Base-by-base conservation (phyloP, 2,329 filamentous ascomycete genomes). In the Stagonosporopsis cucurbitacearum region DNA sequence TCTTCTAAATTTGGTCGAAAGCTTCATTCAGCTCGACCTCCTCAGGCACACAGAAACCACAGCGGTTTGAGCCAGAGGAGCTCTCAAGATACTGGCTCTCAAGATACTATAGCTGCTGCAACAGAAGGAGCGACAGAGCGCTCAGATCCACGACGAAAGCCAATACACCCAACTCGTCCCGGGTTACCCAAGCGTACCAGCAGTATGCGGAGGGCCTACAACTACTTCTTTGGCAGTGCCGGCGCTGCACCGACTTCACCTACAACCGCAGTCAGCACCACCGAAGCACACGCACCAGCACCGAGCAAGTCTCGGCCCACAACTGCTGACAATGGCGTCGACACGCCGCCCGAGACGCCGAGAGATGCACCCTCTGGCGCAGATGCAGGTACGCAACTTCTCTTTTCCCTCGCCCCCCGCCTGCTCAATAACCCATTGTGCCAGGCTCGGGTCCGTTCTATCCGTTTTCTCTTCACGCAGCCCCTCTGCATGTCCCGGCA, bases 141-240 rank as follows among this genome's bases (percentile, higher is more conserved):
- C 43, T 66, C 71, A 52, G 67, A 72, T 39, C 65, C 69, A 43
- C 58, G 71, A 52, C 71, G 73, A 19, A 70, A 67, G 54, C 74
- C 72, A 28, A 67, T 68, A 11, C 68, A 40, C 33, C 66, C 66
- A 43, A 54, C 59, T 45, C 68, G 72, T 44, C 72, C 72, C n/a
- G 67, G 67, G 59, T 62, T 74, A 19, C 72, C 70, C 52, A 74
- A 73, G 54, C 70, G 73, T 25, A 70, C 66, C 23, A 73, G 69
- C 74, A 76, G 72, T 45, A 77, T 77, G 74, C 67, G 68, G 58
- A 67, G 74, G 54, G 73, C 73, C 9, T 76, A 76, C 67, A 74
- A 75, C 61, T 77, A 75, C 57, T 75, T 77, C 47, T 77, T 77
- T 55, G 73, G 73, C 42, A 67, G 65, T 37, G 59, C 66, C 6